phyloP scores from a whole-genome alignment of 352 stramenopile species.

The Globisporangium camurandrum region DNA sequence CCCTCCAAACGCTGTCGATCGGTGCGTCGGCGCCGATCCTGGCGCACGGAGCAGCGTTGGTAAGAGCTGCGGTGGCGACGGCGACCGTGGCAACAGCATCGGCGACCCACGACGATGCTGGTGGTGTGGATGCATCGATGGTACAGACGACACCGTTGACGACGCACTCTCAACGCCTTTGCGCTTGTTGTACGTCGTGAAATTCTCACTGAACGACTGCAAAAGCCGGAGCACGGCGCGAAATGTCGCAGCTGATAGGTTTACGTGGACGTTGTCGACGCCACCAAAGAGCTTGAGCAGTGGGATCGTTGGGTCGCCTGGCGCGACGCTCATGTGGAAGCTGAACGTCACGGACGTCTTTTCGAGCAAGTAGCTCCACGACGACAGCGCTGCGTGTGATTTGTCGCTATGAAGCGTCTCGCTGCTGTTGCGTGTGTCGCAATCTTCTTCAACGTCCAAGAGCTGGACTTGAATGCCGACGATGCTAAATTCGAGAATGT shows the following conservation, averaged over 20 bases:
- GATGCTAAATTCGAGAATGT: constrained; percentile 71
- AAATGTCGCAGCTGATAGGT: constrained; percentile 61
- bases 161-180: constrained; percentile 9
- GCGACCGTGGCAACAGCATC: neutral
- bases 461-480: constrained; percentile 73
- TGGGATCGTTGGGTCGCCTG: constrained; percentile 69
- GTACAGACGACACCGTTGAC: neutral
- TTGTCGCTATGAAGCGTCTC: neutral
- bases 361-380: constrained; percentile 58
- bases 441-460: constrained; percentile 16
- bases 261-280: constrained; percentile 61
- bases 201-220: constrained; percentile 64
- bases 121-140: too few species aligned
- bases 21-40: constrained; percentile 8
- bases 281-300: constrained; percentile 70
- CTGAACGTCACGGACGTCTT: constrained; percentile 68
- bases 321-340: constrained; percentile 72
- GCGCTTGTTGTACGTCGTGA: constrained; percentile 34
- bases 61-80: neutral
- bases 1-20: constrained; percentile 1
- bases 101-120: too few species aligned
- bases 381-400: constrained; percentile 6
- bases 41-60: neutral
- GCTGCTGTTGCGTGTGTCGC: neutral
- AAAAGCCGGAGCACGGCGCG: constrained; percentile 48